Percentiles rank a stretch among this genome's conserved stretches.
Conservation (phyloP, 257 asterid genomes). For the Paulownia fortunei region DNA sequence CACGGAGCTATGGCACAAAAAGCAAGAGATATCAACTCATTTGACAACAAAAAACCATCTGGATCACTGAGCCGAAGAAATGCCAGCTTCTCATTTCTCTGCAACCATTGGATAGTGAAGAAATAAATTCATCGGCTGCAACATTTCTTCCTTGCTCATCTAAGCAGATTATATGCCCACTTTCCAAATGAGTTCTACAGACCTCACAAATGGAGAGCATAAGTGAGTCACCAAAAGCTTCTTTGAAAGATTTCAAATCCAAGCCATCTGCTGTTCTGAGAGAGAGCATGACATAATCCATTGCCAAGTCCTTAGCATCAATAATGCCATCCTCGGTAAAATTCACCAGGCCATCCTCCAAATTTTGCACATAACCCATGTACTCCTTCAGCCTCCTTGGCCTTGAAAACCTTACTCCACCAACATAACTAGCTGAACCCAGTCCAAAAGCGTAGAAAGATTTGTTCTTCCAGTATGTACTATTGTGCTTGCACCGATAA, state of each 20-base stretch:
- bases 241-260: constrained; percentile 68
- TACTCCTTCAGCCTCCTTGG: constrained; percentile 82
- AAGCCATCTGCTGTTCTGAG: constrained; percentile 81
- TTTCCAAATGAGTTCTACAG: constrained; percentile 58
- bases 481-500: constrained; percentile 85
- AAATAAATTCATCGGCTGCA: constrained; percentile 45
- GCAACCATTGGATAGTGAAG: constrained; percentile 31
- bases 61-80: constrained; percentile 86
- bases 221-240: constrained; percentile 64
- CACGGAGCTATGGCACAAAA: constrained; percentile 61
- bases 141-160: constrained; percentile 58
- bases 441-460: constrained; percentile 87
- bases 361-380: constrained; percentile 59
- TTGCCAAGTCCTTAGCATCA: constrained; percentile 67
- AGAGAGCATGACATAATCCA: constrained; percentile 87
- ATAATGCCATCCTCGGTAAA: constrained; percentile 26
- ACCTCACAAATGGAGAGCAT: constrained; percentile 64
- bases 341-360: constrained; percentile 52
- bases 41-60: constrained; percentile 86
- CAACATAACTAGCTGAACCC: constrained; percentile 81
- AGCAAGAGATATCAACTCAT: constrained; percentile 89
- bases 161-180: constrained; percentile 70
- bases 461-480: constrained; percentile 81
- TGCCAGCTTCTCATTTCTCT: constrained; percentile 43
- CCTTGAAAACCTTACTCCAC: constrained; percentile 83